A percentile compares a stretch with the other conserved stretches of the same genome.
Conservation (phyloP, 2,329 filamentous ascomycete genomes). For the Chaetomiaceae sp. region DNA sequence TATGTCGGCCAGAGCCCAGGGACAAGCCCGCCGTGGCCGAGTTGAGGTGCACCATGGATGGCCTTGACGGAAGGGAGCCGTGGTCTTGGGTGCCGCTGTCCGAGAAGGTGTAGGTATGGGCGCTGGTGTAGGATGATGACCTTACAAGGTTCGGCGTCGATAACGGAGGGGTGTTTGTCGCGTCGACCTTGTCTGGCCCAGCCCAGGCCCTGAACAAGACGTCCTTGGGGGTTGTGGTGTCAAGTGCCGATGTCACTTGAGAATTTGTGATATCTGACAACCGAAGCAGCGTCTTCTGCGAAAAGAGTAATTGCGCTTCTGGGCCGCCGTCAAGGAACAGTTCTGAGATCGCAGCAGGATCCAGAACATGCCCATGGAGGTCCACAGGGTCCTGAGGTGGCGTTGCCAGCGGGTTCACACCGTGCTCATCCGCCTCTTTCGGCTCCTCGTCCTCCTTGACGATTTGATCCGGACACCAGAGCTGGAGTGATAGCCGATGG, state of each 20-base stretch:
- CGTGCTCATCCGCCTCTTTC: constrained; percentile 52
- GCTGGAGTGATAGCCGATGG: constrained; percentile 78
- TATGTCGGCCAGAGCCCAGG: constrained; percentile 55
- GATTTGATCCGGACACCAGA: constrained; percentile 86
- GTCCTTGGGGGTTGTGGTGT: constrained; percentile 85
- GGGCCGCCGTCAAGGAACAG: constrained; percentile 73
- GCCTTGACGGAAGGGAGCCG: constrained; percentile 62
- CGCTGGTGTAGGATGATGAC: constrained; percentile 57
- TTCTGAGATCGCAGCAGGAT: constrained; percentile 69
- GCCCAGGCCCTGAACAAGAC: constrained; percentile 93
- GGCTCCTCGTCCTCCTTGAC: constrained; percentile 58
- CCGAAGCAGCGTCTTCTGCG: constrained; percentile 85
- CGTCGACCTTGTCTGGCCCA: constrained; percentile 66
- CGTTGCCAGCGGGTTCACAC: constrained; percentile 75
- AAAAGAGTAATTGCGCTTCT: constrained; percentile 86
- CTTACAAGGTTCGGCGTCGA: constrained; percentile 54
- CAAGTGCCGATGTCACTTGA: constrained; percentile 83
- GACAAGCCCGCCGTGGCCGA: constrained; percentile 60
- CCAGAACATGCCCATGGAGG: constrained; percentile 69
- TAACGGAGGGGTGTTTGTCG: constrained; percentile 44
- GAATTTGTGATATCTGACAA: constrained; percentile 81
- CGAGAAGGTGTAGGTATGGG: constrained; percentile 68
- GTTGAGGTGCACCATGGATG: constrained; percentile 59
- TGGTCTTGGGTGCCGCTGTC: constrained; percentile 62
- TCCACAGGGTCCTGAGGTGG: constrained; percentile 81